Conservation (phyloP, 2,329 filamentous ascomycete genomes). For the Fusarium papillatum region DNA sequence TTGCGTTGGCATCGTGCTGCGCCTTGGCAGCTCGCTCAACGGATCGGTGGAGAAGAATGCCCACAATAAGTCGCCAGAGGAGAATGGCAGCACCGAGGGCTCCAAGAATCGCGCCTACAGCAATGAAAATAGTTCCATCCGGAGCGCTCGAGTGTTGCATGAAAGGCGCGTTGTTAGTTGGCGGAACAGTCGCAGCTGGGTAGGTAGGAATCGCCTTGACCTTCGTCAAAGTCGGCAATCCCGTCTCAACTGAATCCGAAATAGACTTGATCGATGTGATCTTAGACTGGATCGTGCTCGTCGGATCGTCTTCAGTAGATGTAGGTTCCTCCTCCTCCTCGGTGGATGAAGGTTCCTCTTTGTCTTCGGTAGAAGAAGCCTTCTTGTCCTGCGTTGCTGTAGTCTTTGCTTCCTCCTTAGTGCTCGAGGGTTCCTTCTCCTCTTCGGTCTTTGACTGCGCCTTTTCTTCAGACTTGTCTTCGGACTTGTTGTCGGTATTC, state of each 20-base stretch:
- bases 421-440: conserved; percentile 24
- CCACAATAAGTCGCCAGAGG: conserved; percentile 88
- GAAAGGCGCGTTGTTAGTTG: conserved; percentile 87
- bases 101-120: conserved; percentile 89
- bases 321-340: conserved; percentile 33
- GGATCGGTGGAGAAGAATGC: conserved; percentile 91
- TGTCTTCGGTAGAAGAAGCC: conserved; percentile 20
- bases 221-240: conserved; percentile 58
- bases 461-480: conserved; percentile 20
- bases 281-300: conserved; percentile 30
- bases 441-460: conserved; percentile 24
- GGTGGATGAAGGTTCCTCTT: conserved; percentile 40
- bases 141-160: conserved; percentile 90
- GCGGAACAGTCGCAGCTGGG: conserved; percentile 83
- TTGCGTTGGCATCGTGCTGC: conserved; percentile 78
- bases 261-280: conserved; percentile 31
- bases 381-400: conserved; percentile 27
- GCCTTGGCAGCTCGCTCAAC: conserved; percentile 88
- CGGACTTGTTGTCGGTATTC: conserved; percentile 18
- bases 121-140: conserved; percentile 96
- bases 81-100: conserved; percentile 86
- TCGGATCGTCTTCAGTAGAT: conserved; percentile 32
- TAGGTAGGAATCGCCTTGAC: conserved; percentile 65
- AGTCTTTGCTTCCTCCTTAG: conserved; percentile 24
- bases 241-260: conserved; percentile 43